Conservation (phyloP, 2,329 filamentous ascomycete genomes). For the Juglanconis juglandina region DNA sequence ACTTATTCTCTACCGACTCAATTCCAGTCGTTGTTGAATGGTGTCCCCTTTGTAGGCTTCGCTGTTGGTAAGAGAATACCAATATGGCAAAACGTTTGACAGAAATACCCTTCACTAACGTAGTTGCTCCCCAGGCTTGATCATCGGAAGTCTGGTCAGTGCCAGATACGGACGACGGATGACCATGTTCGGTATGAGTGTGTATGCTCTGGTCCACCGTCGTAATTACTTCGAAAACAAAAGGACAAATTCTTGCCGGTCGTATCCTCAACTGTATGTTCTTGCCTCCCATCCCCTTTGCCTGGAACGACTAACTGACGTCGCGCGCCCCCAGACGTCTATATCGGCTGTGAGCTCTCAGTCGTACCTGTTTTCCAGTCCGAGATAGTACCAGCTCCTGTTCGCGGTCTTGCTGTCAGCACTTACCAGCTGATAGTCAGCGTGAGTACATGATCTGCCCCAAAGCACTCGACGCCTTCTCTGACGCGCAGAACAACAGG, state of each 20-base stretch:
- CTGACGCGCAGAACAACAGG: background rate
- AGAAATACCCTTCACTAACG: no score
- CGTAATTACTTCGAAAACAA: conserved; percentile 28
- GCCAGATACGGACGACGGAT: conserved; percentile 30
- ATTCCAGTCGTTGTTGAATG: conserved; percentile 33
- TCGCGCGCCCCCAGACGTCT: conserved; percentile 23
- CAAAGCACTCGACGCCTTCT: background rate
- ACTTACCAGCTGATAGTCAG: conserved; percentile 32
- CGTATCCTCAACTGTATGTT: conserved; percentile 30
- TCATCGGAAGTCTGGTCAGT: conserved; percentile 28
- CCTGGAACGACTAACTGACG: background rate
- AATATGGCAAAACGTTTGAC: no score
- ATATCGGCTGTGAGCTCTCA: conserved; percentile 38
- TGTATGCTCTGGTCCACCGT: conserved; percentile 31
- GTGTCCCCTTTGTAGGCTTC: conserved; percentile 31
- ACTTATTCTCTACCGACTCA: conserved; percentile 26
- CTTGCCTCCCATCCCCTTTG: background rate
- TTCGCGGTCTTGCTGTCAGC: conserved; percentile 32
- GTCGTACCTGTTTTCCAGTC: conserved; percentile 34
- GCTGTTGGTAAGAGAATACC: conserved; percentile 18
- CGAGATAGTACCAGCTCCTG: conserved; percentile 28
- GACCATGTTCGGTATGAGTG: conserved; percentile 35
- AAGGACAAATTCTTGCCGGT: conserved; percentile 30
- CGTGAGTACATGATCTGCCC: conserved; percentile 16
- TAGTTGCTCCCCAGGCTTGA: conserved; percentile 20